Evolutionary conservation across 768 basidiomycete species (phyloP), one percentile per base, ranked within the genome.

Genomic region (Pleurotus giganteus): DNA sequence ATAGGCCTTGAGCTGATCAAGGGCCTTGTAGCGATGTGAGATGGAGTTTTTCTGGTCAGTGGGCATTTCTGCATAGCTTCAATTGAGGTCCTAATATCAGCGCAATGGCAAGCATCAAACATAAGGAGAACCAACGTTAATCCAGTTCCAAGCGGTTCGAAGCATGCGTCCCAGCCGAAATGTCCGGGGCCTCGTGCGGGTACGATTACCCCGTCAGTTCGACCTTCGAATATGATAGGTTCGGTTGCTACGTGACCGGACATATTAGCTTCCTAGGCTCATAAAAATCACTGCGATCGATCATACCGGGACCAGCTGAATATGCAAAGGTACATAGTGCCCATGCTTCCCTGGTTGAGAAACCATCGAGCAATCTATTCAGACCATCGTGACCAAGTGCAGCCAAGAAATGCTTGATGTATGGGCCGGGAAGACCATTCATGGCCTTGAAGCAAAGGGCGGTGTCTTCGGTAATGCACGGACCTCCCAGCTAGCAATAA

Each of bases 241-340:
- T 92, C 86, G 2, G 80, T 69, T 4, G 81, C 83, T 72, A 43
- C 17, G 2, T 45, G 13, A 11, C 42, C 13, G 12, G 34, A 39
- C 47, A 12, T 26, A 19, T 28, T 12, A 13, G 37, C 32, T 9
- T 26, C 8, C 15, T 2, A 55, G 8, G 32, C 24, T 17, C 8
- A 58, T 43, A n/a, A 13, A 17, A 59, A 26, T 28, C 6, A 26
- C 24, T n/a, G 41, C 2, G 17, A 55, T n/a, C 41, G 39, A 29
- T 23, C 56, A 24, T 62, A 66, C 83, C 85, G 23, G 94, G 93
- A 0, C 94, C 93, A 0, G 86, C 75, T 34, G 88, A 89, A 67
- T 97, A 98, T 4, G 95, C 96, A 62, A 98, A 98, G 1, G 97
- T 98, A 71, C 96, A 98, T 5, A 98, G 75, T 0, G 96, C 95